Evolutionary conservation across 169 alveolate species (phyloP).

Genomic region (Plasmodium adleri): DNA sequence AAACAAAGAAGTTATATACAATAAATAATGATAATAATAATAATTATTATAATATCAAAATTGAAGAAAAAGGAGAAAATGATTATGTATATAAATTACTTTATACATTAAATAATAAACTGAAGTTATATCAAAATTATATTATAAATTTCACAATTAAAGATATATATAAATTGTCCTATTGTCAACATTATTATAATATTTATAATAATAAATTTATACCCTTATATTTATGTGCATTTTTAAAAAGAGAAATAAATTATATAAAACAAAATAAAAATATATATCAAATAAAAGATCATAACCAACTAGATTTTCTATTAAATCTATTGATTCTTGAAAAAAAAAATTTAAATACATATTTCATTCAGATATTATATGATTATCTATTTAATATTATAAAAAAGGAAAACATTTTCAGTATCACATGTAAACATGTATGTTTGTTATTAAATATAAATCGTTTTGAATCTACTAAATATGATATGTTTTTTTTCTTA

Average conservation of each 20-base stretch:
- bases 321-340: slow-evolving; percentile 18
- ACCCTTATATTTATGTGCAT: slow-evolving; percentile 25
- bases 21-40: background rate
- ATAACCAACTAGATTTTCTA: slow-evolving; percentile 21
- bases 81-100: slow-evolving; percentile 55
- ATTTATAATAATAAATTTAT: slow-evolving; percentile 19
- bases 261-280: slow-evolving; percentile 12
- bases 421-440: slow-evolving; percentile 34
- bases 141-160: background rate
- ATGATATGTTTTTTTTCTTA: slow-evolving; percentile 52
- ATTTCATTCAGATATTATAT: slow-evolving; percentile 42
- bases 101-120: background rate
- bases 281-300: slow-evolving; percentile 15
- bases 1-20: background rate
- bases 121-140: background rate
- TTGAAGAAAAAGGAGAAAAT: background rate
- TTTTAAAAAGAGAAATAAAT: slow-evolving; percentile 60
- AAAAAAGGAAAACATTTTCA: slow-evolving; percentile 10
- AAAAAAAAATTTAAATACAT: slow-evolving; percentile 22
- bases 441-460: slow-evolving; percentile 54
- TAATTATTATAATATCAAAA: background rate
- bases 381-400: slow-evolving; percentile 40
- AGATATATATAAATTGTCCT: slow-evolving; percentile 55
- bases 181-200: slow-evolving; percentile 36
- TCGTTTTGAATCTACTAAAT: slow-evolving; percentile 34